Evolutionary conservation across 106 monocot species (phyloP).

Genomic region (Vanilla planifolia): DNA sequence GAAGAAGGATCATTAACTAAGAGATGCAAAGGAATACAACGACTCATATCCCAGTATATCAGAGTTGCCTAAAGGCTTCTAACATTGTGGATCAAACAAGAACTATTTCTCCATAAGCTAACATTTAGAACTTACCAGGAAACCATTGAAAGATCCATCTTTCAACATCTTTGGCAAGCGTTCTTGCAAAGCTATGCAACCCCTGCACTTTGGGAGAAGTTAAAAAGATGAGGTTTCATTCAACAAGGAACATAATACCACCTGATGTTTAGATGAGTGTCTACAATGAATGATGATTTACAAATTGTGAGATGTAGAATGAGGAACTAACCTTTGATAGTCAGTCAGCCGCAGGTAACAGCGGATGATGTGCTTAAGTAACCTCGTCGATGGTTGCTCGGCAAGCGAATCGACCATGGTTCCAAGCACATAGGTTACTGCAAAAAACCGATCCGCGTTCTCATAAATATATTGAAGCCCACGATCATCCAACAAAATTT

Average conservation of each 20-base stretch:
- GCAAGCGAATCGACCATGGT: slow-evolving; percentile 21
- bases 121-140: slow-evolving; percentile 17
- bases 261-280: no score
- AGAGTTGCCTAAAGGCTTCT: background rate
- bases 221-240: background rate
- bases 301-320: no score
- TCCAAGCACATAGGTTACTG: slow-evolving; percentile 26
- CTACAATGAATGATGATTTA: no score
- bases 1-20: no score
- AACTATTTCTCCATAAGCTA: background rate
- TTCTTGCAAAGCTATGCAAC: slow-evolving; percentile 23
- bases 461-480: slow-evolving; percentile 50
- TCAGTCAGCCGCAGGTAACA: slow-evolving; percentile 41
- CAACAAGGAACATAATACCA: background rate
- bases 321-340: slow-evolving; percentile 24
- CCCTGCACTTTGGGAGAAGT: slow-evolving; percentile 11
- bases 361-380: slow-evolving; percentile 43
- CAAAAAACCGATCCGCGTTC: slow-evolving; percentile 37
- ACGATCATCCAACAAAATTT: slow-evolving; percentile 47
- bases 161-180: slow-evolving; percentile 29
- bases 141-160: slow-evolving; percentile 33
- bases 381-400: slow-evolving; percentile 33
- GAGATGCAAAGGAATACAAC: no score
- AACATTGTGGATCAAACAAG: background rate
- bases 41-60: no score